phyloP scores from a whole-genome alignment of 768 basidiomycete species.

The Termitomyces sp. region DNA sequence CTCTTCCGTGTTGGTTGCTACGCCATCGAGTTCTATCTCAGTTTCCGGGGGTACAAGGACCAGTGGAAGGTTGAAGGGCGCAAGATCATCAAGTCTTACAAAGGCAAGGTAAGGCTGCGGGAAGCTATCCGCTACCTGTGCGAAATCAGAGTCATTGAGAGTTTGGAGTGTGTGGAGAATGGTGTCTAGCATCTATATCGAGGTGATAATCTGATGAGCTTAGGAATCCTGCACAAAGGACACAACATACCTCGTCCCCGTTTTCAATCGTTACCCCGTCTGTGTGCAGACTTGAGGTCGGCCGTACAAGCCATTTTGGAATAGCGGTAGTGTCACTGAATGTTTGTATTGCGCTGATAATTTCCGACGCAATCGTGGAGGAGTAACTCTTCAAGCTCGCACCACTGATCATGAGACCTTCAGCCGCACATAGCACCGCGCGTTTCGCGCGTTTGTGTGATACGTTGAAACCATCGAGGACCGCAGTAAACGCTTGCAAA shows the following conservation, averaged over 20 bases:
- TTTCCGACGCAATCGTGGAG: slow-evolving; percentile 52
- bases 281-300: slow-evolving; percentile 48
- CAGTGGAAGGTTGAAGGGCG: slow-evolving; percentile 64
- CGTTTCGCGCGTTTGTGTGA: slow-evolving; percentile 80
- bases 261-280: slow-evolving; percentile 36
- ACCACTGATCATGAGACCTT: slow-evolving; percentile 77
- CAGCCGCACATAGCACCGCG: slow-evolving; percentile 75
- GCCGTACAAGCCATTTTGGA: slow-evolving; percentile 62
- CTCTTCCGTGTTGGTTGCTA: slow-evolving; percentile 64
- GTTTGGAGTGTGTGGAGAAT: slow-evolving; percentile 57
- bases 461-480: slow-evolving; percentile 86
- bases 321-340: slow-evolving; percentile 59
- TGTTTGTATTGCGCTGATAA: slow-evolving; percentile 65
- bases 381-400: slow-evolving; percentile 55
- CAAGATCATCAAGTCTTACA: slow-evolving; percentile 34
- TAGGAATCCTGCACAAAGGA: not conserved
- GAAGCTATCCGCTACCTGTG: slow-evolving; percentile 47
- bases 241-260: slow-evolving; percentile 53
- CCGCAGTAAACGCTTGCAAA: slow-evolving; percentile 77
- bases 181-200: slow-evolving; percentile 63
- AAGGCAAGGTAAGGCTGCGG: slow-evolving; percentile 60
- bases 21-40: slow-evolving; percentile 64
- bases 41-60: slow-evolving; percentile 86
- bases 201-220: slow-evolving; percentile 2
- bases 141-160: slow-evolving; percentile 57